phyloP scores from a whole-genome alignment of 2,329 filamentous ascomycete genomes.

The Fusarium hostae region DNA sequence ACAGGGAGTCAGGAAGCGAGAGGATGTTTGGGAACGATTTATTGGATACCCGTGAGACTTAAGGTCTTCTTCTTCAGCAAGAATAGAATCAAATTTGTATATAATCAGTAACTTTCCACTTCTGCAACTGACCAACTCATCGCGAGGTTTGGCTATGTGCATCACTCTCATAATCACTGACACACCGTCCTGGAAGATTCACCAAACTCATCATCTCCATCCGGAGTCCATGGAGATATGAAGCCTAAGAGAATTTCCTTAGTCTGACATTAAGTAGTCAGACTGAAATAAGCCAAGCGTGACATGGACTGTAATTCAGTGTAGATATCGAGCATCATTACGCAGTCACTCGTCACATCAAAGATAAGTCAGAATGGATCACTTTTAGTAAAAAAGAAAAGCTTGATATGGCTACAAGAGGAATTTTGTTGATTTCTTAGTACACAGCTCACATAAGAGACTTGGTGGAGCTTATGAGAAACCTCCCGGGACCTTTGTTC shows the following conservation, averaged over 20 bases:
- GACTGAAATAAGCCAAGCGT: no score
- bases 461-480: slow-evolving; percentile 66
- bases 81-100: neutral
- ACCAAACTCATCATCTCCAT: neutral
- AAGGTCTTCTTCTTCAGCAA: neutral
- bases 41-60: slow-evolving; percentile 16
- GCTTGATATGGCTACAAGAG: slow-evolving; percentile 53
- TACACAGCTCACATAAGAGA: slow-evolving; percentile 72
- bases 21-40: neutral
- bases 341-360: neutral
- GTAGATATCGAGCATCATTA: no score
- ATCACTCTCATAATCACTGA: neutral
- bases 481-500: slow-evolving; percentile 60
- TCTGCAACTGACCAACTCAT: neutral
- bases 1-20: neutral
- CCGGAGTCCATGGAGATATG: neutral
- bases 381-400: slow-evolving; percentile 40
- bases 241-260: neutral
- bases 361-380: neutral
- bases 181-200: neutral
- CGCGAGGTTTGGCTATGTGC: neutral
- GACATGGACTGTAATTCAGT: no score
- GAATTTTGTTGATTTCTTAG: slow-evolving; percentile 65
- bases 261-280: neutral
- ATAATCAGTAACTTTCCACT: neutral